Percentiles rank a stretch among this genome's conserved stretches.
phyloP scores from a whole-genome alignment of 176 grass and related monocot genomes.

The Leersia perrieri region DNA sequence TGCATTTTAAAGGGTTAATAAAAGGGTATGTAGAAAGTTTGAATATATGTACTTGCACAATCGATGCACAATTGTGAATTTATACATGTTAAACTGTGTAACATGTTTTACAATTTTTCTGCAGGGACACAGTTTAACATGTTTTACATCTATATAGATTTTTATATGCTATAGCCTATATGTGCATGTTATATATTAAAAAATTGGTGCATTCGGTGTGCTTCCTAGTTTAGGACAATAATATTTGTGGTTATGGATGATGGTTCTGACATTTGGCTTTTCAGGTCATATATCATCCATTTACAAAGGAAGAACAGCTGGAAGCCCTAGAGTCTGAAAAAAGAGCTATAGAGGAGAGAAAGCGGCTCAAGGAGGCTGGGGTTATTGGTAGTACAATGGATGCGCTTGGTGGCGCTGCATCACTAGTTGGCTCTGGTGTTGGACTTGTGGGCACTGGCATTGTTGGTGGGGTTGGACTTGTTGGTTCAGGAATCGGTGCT shows the following conservation, averaged over 20 bases:
- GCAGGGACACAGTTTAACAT: background rate
- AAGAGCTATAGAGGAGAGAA: slow-evolving; percentile 71
- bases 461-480: slow-evolving; percentile 52
- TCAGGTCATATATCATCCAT: slow-evolving; percentile 72
- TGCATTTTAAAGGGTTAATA: too few relatives aligned
- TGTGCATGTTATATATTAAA: background rate
- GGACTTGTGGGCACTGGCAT: slow-evolving; percentile 75
- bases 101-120: background rate
- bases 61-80: background rate
- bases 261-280: slow-evolving; percentile 2
- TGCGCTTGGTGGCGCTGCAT: slow-evolving; percentile 78
- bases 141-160: background rate
- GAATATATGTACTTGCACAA: background rate
- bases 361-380: slow-evolving; percentile 76
- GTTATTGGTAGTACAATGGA: slow-evolving; percentile 96
- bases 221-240: background rate
- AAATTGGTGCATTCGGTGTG: background rate
- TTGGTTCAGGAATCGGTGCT: slow-evolving; percentile 56
- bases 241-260: background rate
- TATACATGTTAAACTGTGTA: background rate
- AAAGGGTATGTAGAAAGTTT: background rate
- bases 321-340: slow-evolving; percentile 70
- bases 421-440: slow-evolving; percentile 75
- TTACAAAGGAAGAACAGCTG: slow-evolving; percentile 79
- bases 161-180: background rate